Evolutionary conservation across 116 monocot species (phyloP).

Genomic region (Phalaenopsis hybrid): DNA sequence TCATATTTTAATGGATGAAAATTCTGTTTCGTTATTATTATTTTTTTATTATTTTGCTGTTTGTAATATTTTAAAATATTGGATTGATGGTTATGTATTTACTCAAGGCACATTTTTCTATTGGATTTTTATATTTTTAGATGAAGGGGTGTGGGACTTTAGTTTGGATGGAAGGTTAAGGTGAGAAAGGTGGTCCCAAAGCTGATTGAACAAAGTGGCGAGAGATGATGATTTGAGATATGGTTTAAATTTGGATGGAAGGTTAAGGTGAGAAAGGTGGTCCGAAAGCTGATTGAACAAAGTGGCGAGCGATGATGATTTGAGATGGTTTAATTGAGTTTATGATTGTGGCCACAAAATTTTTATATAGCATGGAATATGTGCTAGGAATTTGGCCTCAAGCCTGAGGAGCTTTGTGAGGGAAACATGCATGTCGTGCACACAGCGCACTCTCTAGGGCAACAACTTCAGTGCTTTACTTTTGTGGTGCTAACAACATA

Average conservation of each 20-base stretch:
- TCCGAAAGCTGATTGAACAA: neutral
- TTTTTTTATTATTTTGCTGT: neutral
- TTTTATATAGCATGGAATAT: neutral
- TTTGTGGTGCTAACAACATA: neutral
- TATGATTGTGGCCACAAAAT: neutral
- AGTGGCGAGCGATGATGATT: neutral
- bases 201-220: neutral
- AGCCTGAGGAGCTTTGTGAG: neutral
- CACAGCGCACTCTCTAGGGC: neutral
- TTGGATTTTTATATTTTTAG: neutral
- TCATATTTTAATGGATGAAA: neutral
- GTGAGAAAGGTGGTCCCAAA: neutral
- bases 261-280: neutral
- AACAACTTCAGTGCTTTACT: neutral
- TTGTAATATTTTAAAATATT: neutral
- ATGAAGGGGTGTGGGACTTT: neutral
- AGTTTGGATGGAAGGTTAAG: neutral
- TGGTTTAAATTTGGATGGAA: neutral
- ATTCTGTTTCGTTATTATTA: neutral
- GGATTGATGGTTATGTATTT: neutral
- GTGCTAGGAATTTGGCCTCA: neutral
- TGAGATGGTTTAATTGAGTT: neutral
- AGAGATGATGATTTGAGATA: neutral
- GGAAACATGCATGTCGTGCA: neutral
- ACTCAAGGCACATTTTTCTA: neutral